These are phyloP conservation scores for Phaeosphaeriaceae sp. DNA, from an alignment of 2,329 filamentous ascomycete species.

Conservation along the genomic window DNA sequence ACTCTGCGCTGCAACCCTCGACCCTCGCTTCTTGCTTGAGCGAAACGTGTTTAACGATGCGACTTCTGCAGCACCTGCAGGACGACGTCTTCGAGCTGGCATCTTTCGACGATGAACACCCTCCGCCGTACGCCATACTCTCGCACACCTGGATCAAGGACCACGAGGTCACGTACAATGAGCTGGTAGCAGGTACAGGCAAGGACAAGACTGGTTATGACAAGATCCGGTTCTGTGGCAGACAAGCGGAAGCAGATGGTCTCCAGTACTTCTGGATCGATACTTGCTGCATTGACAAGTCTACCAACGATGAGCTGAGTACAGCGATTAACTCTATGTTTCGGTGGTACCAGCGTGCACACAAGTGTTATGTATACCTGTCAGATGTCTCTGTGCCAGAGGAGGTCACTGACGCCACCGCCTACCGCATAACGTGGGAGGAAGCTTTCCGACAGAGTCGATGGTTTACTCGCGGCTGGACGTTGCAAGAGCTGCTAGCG, in stretches of 20 bases:
- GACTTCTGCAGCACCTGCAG: slow-evolving; percentile 18
- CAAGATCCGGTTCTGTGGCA: too few relatives aligned
- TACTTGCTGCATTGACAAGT: too few relatives aligned
- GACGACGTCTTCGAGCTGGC: slow-evolving; percentile 20
- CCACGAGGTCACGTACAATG: slow-evolving; percentile 23
- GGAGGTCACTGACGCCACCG: slow-evolving; percentile 6
- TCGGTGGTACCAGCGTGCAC: too few relatives aligned
- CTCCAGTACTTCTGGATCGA: too few relatives aligned
- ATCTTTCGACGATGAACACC: slow-evolving; percentile 14
- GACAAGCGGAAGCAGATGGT: slow-evolving; percentile 15
- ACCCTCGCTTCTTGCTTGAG: slow-evolving; percentile 7
- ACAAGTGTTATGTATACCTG: too few relatives aligned
- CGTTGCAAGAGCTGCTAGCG: too few relatives aligned
- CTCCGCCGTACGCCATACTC: slow-evolving; percentile 27
- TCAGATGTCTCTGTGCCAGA: slow-evolving; percentile 15
- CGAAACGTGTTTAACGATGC: slow-evolving; percentile 20
- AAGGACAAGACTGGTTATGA: slow-evolving; percentile 17
- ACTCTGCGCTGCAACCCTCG: slow-evolving; percentile 6
- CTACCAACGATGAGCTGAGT: too few relatives aligned
- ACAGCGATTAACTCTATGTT: too few relatives aligned
- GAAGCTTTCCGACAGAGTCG: slow-evolving; percentile 12
- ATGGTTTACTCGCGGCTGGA: too few relatives aligned
- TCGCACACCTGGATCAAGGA: slow-evolving; percentile 25
- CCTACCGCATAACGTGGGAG: slow-evolving; percentile 12
- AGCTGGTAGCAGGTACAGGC: slow-evolving; percentile 17